These are phyloP conservation scores for Rubus parviflorus DNA, from an alignment of 306 rosid species.

Conservation along the genomic window DNA sequence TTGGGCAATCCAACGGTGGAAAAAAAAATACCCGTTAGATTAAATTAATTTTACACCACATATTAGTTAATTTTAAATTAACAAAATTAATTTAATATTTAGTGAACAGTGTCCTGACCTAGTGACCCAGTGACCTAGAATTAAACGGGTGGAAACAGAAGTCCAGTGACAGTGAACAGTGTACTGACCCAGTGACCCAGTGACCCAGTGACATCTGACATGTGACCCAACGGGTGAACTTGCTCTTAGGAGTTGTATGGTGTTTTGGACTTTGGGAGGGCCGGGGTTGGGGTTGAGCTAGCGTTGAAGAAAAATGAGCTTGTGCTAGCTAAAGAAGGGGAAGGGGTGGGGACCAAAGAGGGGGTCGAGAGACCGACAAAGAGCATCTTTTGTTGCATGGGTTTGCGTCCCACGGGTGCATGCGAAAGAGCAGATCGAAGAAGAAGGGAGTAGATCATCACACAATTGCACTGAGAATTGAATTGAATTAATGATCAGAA, in stretches of 20 bases:
- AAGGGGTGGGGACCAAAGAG: slow-evolving; percentile 11
- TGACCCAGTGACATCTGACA: too few species aligned
- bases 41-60: too few species aligned
- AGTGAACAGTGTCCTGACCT: too few species aligned
- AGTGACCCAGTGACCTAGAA: too few species aligned
- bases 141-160: too few species aligned
- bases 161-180: too few species aligned
- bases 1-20: too few species aligned
- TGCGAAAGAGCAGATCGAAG: slow-evolving; percentile 21
- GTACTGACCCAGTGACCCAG: too few species aligned
- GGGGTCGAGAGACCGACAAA: slow-evolving; percentile 55
- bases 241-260: not conserved
- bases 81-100: too few species aligned
- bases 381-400: slow-evolving; percentile 69
- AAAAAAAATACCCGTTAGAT: too few species aligned
- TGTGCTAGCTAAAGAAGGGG: not conserved
- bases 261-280: not conserved
- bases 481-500: not conserved
- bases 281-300: not conserved
- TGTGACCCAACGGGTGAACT: too few species aligned
- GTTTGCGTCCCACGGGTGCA: slow-evolving; percentile 35
- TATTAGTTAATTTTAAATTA: too few species aligned
- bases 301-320: not conserved
- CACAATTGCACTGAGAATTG: not conserved
- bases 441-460: not conserved